These are phyloP conservation scores for Colletotrichum chlorophyti DNA, from an alignment of 2,329 filamentous ascomycete genomes.

Conservation along the genomic window DNA sequence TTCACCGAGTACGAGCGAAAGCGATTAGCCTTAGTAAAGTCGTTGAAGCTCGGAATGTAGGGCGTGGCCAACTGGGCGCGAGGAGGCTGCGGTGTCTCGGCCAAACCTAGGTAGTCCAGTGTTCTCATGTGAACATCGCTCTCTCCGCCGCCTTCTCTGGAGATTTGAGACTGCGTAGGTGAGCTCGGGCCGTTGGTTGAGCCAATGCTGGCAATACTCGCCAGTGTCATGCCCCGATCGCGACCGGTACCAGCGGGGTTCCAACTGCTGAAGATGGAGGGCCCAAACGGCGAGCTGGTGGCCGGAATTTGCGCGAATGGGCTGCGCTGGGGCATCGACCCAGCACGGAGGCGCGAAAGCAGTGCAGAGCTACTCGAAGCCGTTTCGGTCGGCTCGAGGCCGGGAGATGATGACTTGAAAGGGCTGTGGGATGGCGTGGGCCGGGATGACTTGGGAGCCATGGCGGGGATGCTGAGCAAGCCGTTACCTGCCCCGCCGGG, in stretches of 20 bases:
- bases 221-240: conserved; percentile 85
- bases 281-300: conserved; percentile 77
- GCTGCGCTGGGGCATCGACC: conserved; percentile 90
- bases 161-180: conserved; percentile 85
- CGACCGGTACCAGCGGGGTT: conserved; percentile 69
- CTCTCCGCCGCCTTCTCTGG: conserved; percentile 82
- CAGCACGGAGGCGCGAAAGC: conserved; percentile 85
- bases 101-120: conserved; percentile 92
- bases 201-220: conserved; percentile 81
- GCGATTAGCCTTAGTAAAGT: conserved; percentile 80
- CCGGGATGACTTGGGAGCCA: conserved; percentile 79
- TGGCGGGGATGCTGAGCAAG: conserved; percentile 59
- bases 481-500: conserved; percentile 72
- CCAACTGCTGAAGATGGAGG: conserved; percentile 86
- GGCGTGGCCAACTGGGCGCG: conserved; percentile 77
- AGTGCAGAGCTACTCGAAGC: conserved; percentile 70
- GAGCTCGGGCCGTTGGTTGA: conserved; percentile 86
- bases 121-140: conserved; percentile 89
- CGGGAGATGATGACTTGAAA: conserved; percentile 74
- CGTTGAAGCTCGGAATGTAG: conserved; percentile 73
- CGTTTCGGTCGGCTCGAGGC: conserved; percentile 54
- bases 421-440: conserved; percentile 88
- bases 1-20: conserved; percentile 99
- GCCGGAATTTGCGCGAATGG: conserved; percentile 64
- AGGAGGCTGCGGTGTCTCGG: conserved; percentile 86